These are phyloP conservation scores for Raffaelea deltoideospora DNA, from an alignment of 2,329 filamentous ascomycete genomes.

Conservation along the genomic window DNA sequence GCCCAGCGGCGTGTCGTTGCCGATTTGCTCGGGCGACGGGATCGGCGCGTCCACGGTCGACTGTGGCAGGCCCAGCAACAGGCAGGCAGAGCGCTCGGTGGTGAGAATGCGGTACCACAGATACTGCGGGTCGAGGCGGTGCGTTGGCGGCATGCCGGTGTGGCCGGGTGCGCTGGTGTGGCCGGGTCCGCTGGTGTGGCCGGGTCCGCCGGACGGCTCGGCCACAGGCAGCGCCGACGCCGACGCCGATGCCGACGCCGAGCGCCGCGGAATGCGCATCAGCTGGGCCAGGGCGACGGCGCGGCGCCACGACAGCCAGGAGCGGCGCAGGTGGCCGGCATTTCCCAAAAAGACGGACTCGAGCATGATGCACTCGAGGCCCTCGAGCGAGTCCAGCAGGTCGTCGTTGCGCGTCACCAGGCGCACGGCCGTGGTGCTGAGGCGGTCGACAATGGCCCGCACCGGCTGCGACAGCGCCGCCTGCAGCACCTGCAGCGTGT, in stretches of 20 bases:
- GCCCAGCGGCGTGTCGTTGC: constrained; percentile 14
- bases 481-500: not conserved
- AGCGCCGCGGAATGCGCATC: constrained; percentile 4
- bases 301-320: constrained; percentile 29
- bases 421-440: constrained; percentile 7
- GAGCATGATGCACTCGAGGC: constrained; percentile 34
- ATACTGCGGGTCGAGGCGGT: constrained; percentile 16
- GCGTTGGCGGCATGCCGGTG: no score
- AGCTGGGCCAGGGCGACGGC: constrained; percentile 19
- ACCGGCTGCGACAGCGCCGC: constrained; percentile 11
- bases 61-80: constrained; percentile 30
- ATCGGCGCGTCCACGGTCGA: constrained; percentile 12
- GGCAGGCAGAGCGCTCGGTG: constrained; percentile 29
- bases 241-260: no score
- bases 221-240: constrained; percentile 12
- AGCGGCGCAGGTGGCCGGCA: constrained; percentile 26
- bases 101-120: constrained; percentile 31
- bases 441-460: not conserved
- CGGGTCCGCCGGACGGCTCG: not conserved
- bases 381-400: constrained; percentile 28
- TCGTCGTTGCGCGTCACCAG: constrained; percentile 30
- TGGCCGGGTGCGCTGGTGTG: no score
- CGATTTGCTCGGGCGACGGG: constrained; percentile 14
- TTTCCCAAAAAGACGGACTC: constrained; percentile 31
- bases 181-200: not conserved